These are phyloP conservation scores for Bruguiera sexangula DNA, from an alignment of 345 rosid genomes.

Conservation along the genomic window DNA sequence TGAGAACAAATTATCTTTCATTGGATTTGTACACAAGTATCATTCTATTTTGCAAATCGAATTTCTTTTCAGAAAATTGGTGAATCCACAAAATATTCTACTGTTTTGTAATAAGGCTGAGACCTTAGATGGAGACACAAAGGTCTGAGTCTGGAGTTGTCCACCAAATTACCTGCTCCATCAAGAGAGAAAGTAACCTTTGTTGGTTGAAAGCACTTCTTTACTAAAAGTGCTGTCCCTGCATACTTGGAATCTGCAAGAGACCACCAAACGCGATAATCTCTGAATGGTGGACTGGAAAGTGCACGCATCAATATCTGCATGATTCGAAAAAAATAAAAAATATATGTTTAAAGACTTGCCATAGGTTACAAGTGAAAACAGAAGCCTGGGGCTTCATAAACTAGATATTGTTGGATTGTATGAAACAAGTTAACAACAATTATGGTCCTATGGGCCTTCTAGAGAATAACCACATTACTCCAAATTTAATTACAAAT, in stretches of 20 bases:
- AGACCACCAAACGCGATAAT: conserved; percentile 90
- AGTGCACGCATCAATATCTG: conserved; percentile 80
- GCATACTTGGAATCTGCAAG: conserved; percentile 96
- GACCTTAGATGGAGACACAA: not conserved
- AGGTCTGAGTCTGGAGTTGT: not conserved
- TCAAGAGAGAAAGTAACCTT: conserved; percentile 74
- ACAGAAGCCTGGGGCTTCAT: not conserved
- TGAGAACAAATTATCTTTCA: not conserved
- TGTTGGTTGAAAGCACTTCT: conserved; percentile 64
- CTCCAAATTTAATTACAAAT: not conserved
- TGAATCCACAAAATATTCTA: no score
- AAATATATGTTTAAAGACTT: not conserved
- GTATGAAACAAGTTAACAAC: conserved; percentile 3
- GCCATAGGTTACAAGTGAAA: not conserved
- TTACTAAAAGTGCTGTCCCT: conserved; percentile 85
- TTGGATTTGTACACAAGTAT: no score
- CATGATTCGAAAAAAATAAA: conserved; percentile 18
- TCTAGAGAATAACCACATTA: not conserved
- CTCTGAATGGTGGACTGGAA: conserved; percentile 67
- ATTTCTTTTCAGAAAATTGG: no score
- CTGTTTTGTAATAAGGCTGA: no score
- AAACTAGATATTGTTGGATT: conserved; percentile 5
- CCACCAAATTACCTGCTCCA: conserved; percentile 48
- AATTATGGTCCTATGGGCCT: not conserved
- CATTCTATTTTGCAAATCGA: no score